Evolutionary conservation across 495 filamentous ascomycete genomes (phyloP), one percentile per base, ranked within the genome.

Genomic region (Penicillium ochrochloron): DNA sequence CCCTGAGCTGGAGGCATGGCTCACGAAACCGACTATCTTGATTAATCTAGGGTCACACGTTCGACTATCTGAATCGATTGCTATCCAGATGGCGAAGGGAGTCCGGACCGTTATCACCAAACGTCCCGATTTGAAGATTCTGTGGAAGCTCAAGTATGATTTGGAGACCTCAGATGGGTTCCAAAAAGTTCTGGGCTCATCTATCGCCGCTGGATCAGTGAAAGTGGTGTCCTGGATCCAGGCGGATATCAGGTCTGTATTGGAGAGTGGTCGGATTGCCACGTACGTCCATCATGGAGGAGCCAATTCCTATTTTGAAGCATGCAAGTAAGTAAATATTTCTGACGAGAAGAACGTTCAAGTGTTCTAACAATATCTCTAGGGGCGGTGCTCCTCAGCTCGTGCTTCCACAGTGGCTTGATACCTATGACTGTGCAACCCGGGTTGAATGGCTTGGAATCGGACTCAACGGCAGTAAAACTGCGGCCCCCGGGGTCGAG

Each of bases 261-360:
- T 86, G 14, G 66, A 80, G 59, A 80, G 72, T 0, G 81, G 81
- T 0, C 66, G 79, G 34, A 76, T 85, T n/a, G 67, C 80, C 23
- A 76, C 75, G 21, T 80, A 76, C 31, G 81, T 85, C 5, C 82
- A 85, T 58, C 84, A 86, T 63, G 84, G 84, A 5, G 83, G 84
- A 25, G 76, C 81, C 0, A 84, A 84, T 41, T 83, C 78, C n/a
- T 86, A 77, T 54, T 80, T 82, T 59, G 84, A 86, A 63, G 82
- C 80, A 2, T 76, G 84, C 51, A 78, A 77, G 82, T 86, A 73
- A 62, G 76, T 76, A 14, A 21, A 10, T 10, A 21, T 19, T 11
- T 12, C 2, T 7, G 11, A 12, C 5, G 12, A 15, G 11, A 14
- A 3, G 5, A 8, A 31, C 8, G 17, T 1, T 19, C 9, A 7